Conservation (phyloP, 371 early-diverging fungal species). For the Dichotomocladium elegans region DNA sequence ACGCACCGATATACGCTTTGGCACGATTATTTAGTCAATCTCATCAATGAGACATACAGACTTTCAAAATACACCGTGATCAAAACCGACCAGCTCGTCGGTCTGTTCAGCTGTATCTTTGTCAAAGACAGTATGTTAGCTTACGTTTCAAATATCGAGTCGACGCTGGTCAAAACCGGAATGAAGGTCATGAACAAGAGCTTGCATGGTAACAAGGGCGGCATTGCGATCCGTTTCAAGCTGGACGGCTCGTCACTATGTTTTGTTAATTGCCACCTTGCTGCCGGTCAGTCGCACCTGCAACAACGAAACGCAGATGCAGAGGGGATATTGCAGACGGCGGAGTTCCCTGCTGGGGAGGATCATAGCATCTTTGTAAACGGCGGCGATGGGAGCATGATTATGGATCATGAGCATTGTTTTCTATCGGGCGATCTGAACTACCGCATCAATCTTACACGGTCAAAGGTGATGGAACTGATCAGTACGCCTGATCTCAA, state of each 20-base stretch:
- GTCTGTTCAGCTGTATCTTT: constrained; percentile 76
- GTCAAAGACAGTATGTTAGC: constrained; percentile 37
- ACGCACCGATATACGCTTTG: constrained; percentile 63
- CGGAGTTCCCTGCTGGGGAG: constrained; percentile 45
- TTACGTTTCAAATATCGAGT: constrained; percentile 21
- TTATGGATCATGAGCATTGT: constrained; percentile 77
- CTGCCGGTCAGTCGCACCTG: constrained; percentile 78
- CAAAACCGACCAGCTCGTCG: constrained; percentile 78
- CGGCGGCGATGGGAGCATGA: constrained; percentile 57
- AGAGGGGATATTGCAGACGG: constrained; percentile 65
- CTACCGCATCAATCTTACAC: constrained; percentile 63
- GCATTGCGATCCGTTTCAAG: constrained; percentile 70
- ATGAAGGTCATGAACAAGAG: constrained; percentile 59
- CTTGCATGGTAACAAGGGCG: constrained; percentile 88
- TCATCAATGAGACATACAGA: constrained; percentile 47
- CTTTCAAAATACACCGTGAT: constrained; percentile 53
- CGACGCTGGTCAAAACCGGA: constrained; percentile 72
- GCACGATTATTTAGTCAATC: constrained; percentile 63
- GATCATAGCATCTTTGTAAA: background rate
- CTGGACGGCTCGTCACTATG: constrained; percentile 77
- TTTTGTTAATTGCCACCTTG: constrained; percentile 85
- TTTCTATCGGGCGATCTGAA: constrained; percentile 81
- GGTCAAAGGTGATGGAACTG: constrained; percentile 52
- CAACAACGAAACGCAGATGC: constrained; percentile 74
- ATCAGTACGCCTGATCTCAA: constrained; percentile 28